Evolutionary conservation across 169 alveolate species (phyloP).

Genomic region (Cytauxzoon felis): DNA sequence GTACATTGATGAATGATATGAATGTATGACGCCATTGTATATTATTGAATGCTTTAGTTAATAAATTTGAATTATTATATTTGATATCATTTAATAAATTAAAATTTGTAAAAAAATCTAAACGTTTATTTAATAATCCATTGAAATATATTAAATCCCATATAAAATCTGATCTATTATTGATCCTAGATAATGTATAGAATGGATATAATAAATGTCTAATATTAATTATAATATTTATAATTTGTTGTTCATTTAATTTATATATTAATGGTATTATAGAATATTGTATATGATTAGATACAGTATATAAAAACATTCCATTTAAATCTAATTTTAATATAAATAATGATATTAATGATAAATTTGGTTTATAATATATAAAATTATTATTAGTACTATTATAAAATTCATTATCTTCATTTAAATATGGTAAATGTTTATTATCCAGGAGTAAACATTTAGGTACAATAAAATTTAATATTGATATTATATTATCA

Average conservation of each 20-base stretch:
- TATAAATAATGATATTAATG: not conserved
- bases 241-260: not conserved
- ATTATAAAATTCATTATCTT: not conserved
- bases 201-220: constrained; percentile 1
- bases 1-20: too few relatives aligned
- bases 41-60: too few relatives aligned
- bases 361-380: not conserved
- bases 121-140: not conserved
- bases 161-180: not conserved
- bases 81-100: not conserved
- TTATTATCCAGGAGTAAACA: constrained; percentile 1
- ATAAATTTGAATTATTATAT: too few relatives aligned
- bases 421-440: constrained; percentile 3
- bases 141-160: not conserved
- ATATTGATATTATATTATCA: not conserved
- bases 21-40: too few relatives aligned
- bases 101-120: not conserved
- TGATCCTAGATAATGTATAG: not conserved
- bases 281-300: not conserved
- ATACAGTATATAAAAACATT: not conserved
- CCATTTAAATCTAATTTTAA: not conserved
- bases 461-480: not conserved
- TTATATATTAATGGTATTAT: not conserved
- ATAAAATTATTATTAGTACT: not conserved
- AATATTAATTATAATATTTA: not conserved